Evolutionary conservation across 805 yeast species (phyloP).

Genomic region (Wickerhamiella brachini): DNA sequence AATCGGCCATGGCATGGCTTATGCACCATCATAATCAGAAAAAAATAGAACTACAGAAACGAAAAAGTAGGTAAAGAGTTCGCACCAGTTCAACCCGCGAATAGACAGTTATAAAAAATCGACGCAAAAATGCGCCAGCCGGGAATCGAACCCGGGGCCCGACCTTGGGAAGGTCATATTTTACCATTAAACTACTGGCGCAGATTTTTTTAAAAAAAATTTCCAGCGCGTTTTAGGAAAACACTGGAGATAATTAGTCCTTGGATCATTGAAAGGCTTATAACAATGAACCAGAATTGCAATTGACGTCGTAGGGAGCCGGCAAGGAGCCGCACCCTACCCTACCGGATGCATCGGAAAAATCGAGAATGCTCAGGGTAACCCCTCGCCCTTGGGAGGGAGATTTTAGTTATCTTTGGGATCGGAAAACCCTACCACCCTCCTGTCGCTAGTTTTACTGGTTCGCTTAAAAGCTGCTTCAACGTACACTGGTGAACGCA

Average conservation of each 20-base stretch:
- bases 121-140: constrained; percentile 20
- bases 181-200: constrained; percentile 25
- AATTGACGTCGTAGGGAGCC: too few species aligned
- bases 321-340: background rate
- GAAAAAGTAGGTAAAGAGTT: too few species aligned
- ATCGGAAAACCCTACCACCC: background rate
- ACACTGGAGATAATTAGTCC: too few species aligned
- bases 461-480: too few species aligned
- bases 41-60: background rate
- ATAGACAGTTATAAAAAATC: too few species aligned
- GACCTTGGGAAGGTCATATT: constrained; percentile 24
- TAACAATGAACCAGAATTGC: too few species aligned
- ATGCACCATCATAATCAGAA: too few species aligned
- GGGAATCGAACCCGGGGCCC: constrained; percentile 27
- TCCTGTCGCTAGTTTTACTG: background rate
- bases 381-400: background rate
- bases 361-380: background rate
- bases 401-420: background rate
- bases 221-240: background rate
- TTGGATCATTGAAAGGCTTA: too few species aligned
- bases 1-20: background rate
- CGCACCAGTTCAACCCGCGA: too few species aligned
- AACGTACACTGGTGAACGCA: background rate
- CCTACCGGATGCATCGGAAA: background rate
- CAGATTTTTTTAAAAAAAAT: constrained; percentile 6